Evolutionary conservation across 768 basidiomycete genomes (phyloP).

Genomic region (Collybia nuda): DNA sequence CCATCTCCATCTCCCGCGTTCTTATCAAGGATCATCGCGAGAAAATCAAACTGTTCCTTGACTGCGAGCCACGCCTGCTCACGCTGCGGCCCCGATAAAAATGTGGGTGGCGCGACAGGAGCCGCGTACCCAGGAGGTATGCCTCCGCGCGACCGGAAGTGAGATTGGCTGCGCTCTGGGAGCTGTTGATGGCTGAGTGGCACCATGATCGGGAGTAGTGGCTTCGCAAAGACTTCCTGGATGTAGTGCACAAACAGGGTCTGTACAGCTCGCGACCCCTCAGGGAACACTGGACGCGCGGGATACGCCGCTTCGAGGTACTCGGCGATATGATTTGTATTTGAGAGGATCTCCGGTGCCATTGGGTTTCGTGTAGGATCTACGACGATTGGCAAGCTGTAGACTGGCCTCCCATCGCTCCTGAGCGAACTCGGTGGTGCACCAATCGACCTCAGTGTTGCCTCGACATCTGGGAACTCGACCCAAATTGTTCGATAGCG

Average conservation of each 20-base stretch:
- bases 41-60: constrained; percentile 64
- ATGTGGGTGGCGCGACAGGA: constrained; percentile 11
- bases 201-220: constrained; percentile 68
- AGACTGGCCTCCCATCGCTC: constrained; percentile 59
- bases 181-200: constrained; percentile 66
- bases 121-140: constrained; percentile 4
- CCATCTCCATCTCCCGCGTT: constrained; percentile 65
- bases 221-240: constrained; percentile 63
- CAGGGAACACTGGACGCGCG: constrained; percentile 68
- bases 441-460: constrained; percentile 53
- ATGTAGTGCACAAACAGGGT: constrained; percentile 70
- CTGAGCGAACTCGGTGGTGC: constrained; percentile 56
- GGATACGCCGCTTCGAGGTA: constrained; percentile 72
- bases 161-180: constrained; percentile 51
- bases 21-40: constrained; percentile 67
- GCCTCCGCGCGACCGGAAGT: constrained; percentile 34
- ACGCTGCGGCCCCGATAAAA: constrained; percentile 40
- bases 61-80: constrained; percentile 68
- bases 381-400: constrained; percentile 68
- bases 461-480: constrained; percentile 68
- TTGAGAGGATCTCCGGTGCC: constrained; percentile 54
- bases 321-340: constrained; percentile 63
- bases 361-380: constrained; percentile 50
- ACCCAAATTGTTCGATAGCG: constrained; percentile 71
- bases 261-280: constrained; percentile 68